Evolutionary conservation across 1,139 yeast genomes (phyloP).

Genomic region (Pichia sp.): DNA sequence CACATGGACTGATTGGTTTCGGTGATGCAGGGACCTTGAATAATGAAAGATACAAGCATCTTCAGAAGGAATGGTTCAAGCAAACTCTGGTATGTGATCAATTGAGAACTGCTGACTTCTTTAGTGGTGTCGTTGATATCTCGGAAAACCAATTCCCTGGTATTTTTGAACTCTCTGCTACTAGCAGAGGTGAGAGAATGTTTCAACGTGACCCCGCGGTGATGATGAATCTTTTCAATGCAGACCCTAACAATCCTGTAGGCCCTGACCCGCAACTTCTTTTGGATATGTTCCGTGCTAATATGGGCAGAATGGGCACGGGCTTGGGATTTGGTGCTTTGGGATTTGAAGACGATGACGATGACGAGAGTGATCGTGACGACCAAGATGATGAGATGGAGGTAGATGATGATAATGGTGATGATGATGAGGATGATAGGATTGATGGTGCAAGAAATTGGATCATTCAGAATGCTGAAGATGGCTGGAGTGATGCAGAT

Average conservation of each 20-base stretch:
- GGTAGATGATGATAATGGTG: slow-evolving; percentile 10
- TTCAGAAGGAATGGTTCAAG: slow-evolving; percentile 54
- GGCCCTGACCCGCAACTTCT: background rate
- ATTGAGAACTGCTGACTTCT: slow-evolving; percentile 1
- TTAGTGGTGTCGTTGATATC: background rate
- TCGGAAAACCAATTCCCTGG: slow-evolving; percentile 6
- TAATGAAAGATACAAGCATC: slow-evolving; percentile 42
- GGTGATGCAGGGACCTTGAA: slow-evolving; percentile 50
- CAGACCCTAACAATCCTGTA: background rate
- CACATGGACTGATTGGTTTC: slow-evolving; percentile 42
- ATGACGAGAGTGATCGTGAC: slow-evolving; percentile 1
- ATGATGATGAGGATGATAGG: slow-evolving; percentile 8
- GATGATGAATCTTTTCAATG: too few relatives aligned
- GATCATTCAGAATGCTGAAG: too few relatives aligned
- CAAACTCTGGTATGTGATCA: slow-evolving; percentile 15
- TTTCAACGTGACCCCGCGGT: too few relatives aligned
- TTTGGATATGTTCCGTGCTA: background rate
- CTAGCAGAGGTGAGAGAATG: too few relatives aligned
- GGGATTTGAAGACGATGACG: background rate
- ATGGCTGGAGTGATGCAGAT: too few relatives aligned
- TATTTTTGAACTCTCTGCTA: slow-evolving; percentile 12
- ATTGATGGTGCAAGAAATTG: too few relatives aligned
- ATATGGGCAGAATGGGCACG: background rate
- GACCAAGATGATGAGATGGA: slow-evolving; percentile 2
- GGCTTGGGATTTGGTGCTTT: background rate